Evolutionary conservation across 371 early-diverging fungal species (phyloP).

Genomic region (Circinella minor): DNA sequence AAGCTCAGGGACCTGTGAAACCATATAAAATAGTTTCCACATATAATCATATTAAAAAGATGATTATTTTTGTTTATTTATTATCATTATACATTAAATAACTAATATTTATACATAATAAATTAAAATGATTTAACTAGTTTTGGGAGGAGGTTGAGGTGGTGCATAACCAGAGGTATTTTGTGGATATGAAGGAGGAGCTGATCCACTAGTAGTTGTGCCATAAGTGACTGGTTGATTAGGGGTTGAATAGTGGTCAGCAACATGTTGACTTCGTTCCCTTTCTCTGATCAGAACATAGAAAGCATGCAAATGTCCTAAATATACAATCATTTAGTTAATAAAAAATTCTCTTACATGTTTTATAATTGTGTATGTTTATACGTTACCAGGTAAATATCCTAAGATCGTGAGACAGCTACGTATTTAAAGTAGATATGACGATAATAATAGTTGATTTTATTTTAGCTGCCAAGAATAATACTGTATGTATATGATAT

Average conservation of each 20-base stretch:
- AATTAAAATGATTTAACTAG: no score
- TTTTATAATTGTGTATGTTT: no score
- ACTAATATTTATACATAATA: no score
- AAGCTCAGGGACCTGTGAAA: no score
- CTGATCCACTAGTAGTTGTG: background rate
- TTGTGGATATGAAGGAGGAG: background rate
- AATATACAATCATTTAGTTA: background rate
- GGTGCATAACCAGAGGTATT: background rate
- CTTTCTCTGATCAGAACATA: conserved; percentile 43
- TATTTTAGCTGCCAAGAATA: no score
- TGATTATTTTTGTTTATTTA: no score
- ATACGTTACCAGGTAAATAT: conserved; percentile 36
- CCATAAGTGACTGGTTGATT: background rate
- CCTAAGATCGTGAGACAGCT: conserved; percentile 43
- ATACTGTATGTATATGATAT: background rate
- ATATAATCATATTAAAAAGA: no score
- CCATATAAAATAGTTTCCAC: no score
- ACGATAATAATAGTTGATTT: no score
- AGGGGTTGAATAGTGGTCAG: background rate
- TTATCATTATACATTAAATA: no score
- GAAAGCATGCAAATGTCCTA: conserved; percentile 47
- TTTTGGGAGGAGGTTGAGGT: background rate
- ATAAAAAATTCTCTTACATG: background rate
- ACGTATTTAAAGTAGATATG: background rate
- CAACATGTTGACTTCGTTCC: conserved; percentile 20